These are phyloP conservation scores for Dactylellina sp. DNA, from an alignment of 2,329 filamentous ascomycete species.

Conservation along the genomic window DNA sequence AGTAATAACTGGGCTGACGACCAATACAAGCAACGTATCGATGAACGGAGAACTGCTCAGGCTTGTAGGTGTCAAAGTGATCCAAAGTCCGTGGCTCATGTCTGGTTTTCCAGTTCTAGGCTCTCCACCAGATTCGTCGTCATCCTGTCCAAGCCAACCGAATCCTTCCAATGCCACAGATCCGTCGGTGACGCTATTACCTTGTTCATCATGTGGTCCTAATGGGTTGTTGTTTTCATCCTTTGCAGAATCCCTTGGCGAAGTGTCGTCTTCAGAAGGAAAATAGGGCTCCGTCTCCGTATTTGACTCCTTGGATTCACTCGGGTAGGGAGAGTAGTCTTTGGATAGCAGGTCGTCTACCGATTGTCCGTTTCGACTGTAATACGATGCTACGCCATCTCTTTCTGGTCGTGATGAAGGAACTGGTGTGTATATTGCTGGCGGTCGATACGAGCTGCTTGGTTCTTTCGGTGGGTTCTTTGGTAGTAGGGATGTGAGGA, in stretches of 20 bases:
- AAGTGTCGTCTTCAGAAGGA: conserved; percentile 14
- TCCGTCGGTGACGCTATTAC: conserved; percentile 53
- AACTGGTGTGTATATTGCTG: conserved; percentile 26
- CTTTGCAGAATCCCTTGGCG: conserved; percentile 4
- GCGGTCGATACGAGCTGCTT: conserved; percentile 16
- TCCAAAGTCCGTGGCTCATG: conserved; percentile 83
- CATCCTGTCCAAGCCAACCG: conserved; percentile 46
- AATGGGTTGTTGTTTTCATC: conserved; percentile 29
- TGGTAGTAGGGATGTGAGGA: conserved; percentile 79
- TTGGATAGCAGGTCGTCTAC: conserved; percentile 13
- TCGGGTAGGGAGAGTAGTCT: conserved; percentile 15
- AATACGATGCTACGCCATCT: conserved; percentile 30
- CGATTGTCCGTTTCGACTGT: conserved; percentile 9
- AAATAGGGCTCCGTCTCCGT: conserved; percentile 24
- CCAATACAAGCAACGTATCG: conserved; percentile 94
- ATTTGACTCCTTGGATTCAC: conserved; percentile 1
- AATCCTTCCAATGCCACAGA: conserved; percentile 52
- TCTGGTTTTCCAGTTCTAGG: conserved; percentile 40
- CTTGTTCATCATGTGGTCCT: conserved; percentile 53
- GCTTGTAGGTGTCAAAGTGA: conserved; percentile 92
- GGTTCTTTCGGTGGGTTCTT: conserved; percentile 57
- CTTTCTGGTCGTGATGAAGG: conserved; percentile 13
- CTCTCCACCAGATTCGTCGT: conserved; percentile 17
- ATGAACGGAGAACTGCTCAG: conserved; percentile 92
- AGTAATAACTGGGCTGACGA: conserved; percentile 91